Conservation (phyloP, 805 yeast genomes). For the Wickerhamia fluorescens region DNA sequence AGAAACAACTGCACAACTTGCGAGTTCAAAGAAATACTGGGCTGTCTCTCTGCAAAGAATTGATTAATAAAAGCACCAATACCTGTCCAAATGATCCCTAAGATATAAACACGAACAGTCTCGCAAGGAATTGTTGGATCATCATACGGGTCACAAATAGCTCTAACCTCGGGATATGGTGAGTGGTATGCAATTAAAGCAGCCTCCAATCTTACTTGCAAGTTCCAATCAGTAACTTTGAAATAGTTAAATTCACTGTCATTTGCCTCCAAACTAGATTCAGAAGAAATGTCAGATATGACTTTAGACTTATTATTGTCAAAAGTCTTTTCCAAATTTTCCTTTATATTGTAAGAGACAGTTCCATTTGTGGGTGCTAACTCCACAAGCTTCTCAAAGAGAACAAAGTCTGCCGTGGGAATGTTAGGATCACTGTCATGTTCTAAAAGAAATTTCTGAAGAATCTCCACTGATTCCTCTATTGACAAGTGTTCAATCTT, state of each 20-base stretch:
- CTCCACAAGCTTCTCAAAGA: conserved; percentile 14
- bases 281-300: background rate
- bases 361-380: background rate
- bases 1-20: conserved; percentile 41
- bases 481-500: conserved; percentile 28
- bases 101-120: conserved; percentile 44
- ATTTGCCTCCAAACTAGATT: conserved; percentile 1
- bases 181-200: conserved; percentile 32
- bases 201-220: conserved; percentile 32
- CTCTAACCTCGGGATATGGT: conserved; percentile 35
- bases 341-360: background rate
- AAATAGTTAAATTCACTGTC: background rate
- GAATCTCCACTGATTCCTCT: conserved; percentile 33
- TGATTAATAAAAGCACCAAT: conserved; percentile 49
- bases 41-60: conserved; percentile 49
- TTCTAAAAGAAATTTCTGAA: conserved; percentile 31
- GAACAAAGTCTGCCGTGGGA: conserved; percentile 20
- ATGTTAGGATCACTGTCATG: conserved; percentile 33
- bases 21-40: conserved; percentile 38
- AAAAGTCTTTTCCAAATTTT: background rate
- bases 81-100: conserved; percentile 50
- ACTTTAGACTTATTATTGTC: background rate
- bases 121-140: conserved; percentile 26
- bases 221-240: conserved; percentile 21
- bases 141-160: conserved; percentile 34